Base-by-base conservation (phyloP, 1,284 basidiomycete genomes). In the Ustilago vetiveriae region DNA sequence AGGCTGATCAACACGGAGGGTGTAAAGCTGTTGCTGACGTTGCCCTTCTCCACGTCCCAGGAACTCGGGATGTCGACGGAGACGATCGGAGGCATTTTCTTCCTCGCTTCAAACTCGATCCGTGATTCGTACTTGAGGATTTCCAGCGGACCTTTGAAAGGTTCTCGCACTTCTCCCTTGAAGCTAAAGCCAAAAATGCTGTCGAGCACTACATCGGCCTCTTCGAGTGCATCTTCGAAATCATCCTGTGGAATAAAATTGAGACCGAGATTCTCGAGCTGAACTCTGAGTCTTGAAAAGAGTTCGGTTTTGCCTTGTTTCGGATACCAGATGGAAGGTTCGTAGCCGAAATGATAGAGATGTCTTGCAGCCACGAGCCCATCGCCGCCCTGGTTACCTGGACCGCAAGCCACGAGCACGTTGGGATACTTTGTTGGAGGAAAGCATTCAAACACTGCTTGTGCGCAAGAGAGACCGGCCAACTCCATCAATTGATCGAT, bases 161-260 rank as follows among this genome's bases (percentile, higher is more conserved):
- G 96, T 3, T 90, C 84, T 11, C 96, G 89, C 87, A 90, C 72
- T n/a, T 80, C 72, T 22, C 80, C 82, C 21, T 90, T 86, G 87
- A 98, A 99, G 1, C 93, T 96, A 84, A 99, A 98, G 4, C 96
- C 95, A 75, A 99, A 99, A 65, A 98, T 91, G 9, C 94, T 92
- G 80, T 98, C 96, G 41, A 98, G 85, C 16, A 98, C 87, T 27
- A 97, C 89, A 82, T 98, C 92, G 1, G 89, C 84, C 5, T 83
- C 62, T 17, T 55, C 44, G 6, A 95, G 84, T 0, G 87, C 87
- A 6, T 73, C 63, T 27, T 82, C 72, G 64, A 87, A 85, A 41
- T 88, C 87, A 17, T 84, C 82, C 4, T 86, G 84, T 14, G 71
- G 62, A 9, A 80, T 69, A 45, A 82, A 80, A 0, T 86, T 86